These are phyloP conservation scores for Arthrobotrys sinensis DNA, from an alignment of 2,329 filamentous ascomycete species.

Conservation along the genomic window DNA sequence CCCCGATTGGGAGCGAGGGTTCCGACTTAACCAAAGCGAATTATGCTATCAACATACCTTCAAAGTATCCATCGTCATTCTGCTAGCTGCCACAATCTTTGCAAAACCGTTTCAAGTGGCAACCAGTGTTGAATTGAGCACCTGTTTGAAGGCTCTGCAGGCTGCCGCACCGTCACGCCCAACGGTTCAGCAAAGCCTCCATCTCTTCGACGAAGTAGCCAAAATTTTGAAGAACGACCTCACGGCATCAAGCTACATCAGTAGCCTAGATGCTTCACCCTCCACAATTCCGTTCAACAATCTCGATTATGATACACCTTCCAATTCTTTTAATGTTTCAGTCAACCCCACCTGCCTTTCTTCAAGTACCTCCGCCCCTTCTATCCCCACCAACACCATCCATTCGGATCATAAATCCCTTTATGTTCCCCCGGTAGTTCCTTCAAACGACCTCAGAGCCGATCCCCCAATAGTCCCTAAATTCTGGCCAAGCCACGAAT, in stretches of 20 bases:
- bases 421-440: slow-evolving; percentile 45
- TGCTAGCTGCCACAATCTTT: slow-evolving; percentile 63
- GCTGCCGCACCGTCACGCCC: slow-evolving; percentile 55
- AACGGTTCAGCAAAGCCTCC: slow-evolving; percentile 60
- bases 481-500: slow-evolving; percentile 56
- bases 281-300: slow-evolving; percentile 26
- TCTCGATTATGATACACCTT: slow-evolving; percentile 21
- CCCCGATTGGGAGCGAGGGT: slow-evolving; percentile 61
- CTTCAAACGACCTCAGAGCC: slow-evolving; percentile 43
- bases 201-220: slow-evolving; percentile 63
- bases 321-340: slow-evolving; percentile 26
- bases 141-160: slow-evolving; percentile 62
- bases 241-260: slow-evolving; percentile 10
- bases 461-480: slow-evolving; percentile 45
- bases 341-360: slow-evolving; percentile 21
- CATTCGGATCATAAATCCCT: slow-evolving; percentile 33
- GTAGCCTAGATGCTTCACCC: slow-evolving; percentile 4
- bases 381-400: slow-evolving; percentile 22
- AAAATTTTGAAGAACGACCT: slow-evolving; percentile 54
- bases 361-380: slow-evolving; percentile 13
- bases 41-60: slow-evolving; percentile 63
- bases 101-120: slow-evolving; percentile 63
- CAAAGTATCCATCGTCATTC: slow-evolving; percentile 63
- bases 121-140: slow-evolving; percentile 61
- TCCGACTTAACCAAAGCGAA: slow-evolving; percentile 63